Base-by-base conservation (phyloP, 2,329 filamentous ascomycete species). In the Curvularia eragrostidis region DNA sequence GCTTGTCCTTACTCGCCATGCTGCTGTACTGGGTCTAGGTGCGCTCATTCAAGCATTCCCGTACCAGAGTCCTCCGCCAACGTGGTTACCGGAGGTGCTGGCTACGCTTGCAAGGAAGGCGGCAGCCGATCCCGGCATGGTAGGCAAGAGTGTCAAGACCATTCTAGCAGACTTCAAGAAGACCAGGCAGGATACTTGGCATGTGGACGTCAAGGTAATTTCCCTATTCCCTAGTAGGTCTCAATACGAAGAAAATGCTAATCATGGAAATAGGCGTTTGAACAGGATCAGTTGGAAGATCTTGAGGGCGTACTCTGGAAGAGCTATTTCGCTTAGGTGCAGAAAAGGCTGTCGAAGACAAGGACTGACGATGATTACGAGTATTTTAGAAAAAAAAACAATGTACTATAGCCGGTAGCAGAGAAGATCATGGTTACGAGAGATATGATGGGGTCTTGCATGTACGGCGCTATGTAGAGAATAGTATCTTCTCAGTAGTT, bases 161-260 rank as follows among this genome's bases (percentile, higher is more conserved):
- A 93, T 97, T 34, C 81, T 99, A 64, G 93, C 93, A 60, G 96
- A 99, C 72, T 99, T 99, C 83, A 99, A 99, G 82, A 99, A 99
- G 86, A 99, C 95, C 44, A 88, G 95, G 75, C 95, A 99, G 78
- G 95, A 99, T 82, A 99, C 94, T 66, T 99, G 95, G 95, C 89
- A 89, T 70, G 94, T 97, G 59, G 95, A 99, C 80, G 91, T 97
- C 68, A 98, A 97, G 90, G 95, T 97, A 80, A 78, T 87, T 56
- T 28, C 36, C 26, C 8, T 15, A 38, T 38, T 30, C 19, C 3
- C 5, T 32, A 19, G 18, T 12, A 3, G 10, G 9, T 10, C 9
- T 2, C 39, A 13, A 38, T 24, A 9, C 19, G 13, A 47, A 32
- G 21, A 12, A 21, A n/a, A 32, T 41, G 46, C 51, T 64, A 43